Evolutionary conservation across 2,329 filamentous ascomycete genomes (phyloP).

Genomic region (Penicillium hesseltinei): DNA sequence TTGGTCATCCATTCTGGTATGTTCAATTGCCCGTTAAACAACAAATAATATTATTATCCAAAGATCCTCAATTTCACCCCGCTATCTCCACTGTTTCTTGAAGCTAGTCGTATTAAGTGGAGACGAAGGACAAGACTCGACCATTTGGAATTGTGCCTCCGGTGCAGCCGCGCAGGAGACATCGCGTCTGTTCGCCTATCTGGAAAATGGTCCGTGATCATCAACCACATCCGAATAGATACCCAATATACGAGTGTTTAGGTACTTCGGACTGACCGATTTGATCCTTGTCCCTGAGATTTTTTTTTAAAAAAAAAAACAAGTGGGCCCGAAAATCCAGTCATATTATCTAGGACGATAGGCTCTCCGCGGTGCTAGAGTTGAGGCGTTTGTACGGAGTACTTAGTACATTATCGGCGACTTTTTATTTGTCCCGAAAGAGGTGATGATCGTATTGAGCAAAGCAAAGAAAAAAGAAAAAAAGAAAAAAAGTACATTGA

Average conservation of each 20-base stretch:
- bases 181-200: slow-evolving; percentile 13
- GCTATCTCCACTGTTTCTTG: slow-evolving; percentile 1
- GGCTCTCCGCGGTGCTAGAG: not conserved
- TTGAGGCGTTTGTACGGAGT: not conserved
- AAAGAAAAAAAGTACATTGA: not conserved
- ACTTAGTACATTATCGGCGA: not conserved
- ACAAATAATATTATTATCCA: not conserved
- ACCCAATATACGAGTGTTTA: not conserved
- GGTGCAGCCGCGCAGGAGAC: slow-evolving; percentile 7
- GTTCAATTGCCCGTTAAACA: not conserved
- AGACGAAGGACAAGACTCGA: not conserved
- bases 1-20: not conserved
- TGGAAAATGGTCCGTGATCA: slow-evolving; percentile 1
- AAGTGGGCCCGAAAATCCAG: slow-evolving; percentile 1
- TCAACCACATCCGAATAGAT: not conserved
- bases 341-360: not conserved
- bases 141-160: slow-evolving; percentile 7
- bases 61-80: not conserved
- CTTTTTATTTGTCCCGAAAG: not conserved
- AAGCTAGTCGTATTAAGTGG: slow-evolving; percentile 7
- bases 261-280: not conserved
- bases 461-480: not conserved
- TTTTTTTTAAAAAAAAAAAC: not conserved
- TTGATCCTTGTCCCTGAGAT: not conserved
- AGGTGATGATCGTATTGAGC: not conserved